Percentiles rank a stretch among this genome's conserved stretches.
phyloP scores from a whole-genome alignment of 2,329 filamentous ascomycete species.

The Paraconiothyrium sp. region DNA sequence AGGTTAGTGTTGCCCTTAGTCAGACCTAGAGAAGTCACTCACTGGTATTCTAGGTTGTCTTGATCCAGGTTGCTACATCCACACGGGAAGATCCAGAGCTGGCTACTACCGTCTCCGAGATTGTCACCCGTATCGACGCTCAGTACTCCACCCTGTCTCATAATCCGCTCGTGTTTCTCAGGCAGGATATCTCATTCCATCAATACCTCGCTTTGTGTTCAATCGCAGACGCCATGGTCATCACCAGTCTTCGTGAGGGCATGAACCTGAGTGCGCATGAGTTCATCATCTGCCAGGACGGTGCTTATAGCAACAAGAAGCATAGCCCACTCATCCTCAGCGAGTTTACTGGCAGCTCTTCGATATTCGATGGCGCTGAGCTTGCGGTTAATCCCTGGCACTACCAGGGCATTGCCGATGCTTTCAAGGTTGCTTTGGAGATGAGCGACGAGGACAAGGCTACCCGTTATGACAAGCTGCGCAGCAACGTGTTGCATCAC shows the following conservation, averaged over 20 bases:
- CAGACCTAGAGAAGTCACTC: slow-evolving; percentile 7
- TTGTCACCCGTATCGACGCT: slow-evolving; percentile 93
- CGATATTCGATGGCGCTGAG: slow-evolving; percentile 81
- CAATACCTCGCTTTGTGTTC: slow-evolving; percentile 93
- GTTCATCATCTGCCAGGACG: slow-evolving; percentile 92
- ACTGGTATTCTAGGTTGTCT: slow-evolving; percentile 69
- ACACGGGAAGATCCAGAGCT: slow-evolving; percentile 88
- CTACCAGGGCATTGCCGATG: slow-evolving; percentile 85
- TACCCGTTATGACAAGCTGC: slow-evolving; percentile 76
- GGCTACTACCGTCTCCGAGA: slow-evolving; percentile 88
- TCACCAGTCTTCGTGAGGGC: slow-evolving; percentile 92
- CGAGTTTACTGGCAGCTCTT: slow-evolving; percentile 93
- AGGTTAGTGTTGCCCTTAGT: slow-evolving; percentile 49
- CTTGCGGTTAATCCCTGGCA: slow-evolving; percentile 96
- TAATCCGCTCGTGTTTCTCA: slow-evolving; percentile 90
- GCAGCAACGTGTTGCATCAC: slow-evolving; percentile 77
- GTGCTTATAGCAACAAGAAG: slow-evolving; percentile 74
- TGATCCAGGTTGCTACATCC: slow-evolving; percentile 94
- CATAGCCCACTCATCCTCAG: slow-evolving; percentile 90
- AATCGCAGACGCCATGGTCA: slow-evolving; percentile 90
- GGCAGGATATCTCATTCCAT: slow-evolving; percentile 91
- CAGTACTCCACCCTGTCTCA: slow-evolving; percentile 90
- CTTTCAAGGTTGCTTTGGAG: slow-evolving; percentile 83
- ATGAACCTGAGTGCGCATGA: slow-evolving; percentile 98
- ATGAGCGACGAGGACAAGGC: slow-evolving; percentile 80